phyloP scores from a whole-genome alignment of 352 stramenopile species.

The Phytophthora tubulina region DNA sequence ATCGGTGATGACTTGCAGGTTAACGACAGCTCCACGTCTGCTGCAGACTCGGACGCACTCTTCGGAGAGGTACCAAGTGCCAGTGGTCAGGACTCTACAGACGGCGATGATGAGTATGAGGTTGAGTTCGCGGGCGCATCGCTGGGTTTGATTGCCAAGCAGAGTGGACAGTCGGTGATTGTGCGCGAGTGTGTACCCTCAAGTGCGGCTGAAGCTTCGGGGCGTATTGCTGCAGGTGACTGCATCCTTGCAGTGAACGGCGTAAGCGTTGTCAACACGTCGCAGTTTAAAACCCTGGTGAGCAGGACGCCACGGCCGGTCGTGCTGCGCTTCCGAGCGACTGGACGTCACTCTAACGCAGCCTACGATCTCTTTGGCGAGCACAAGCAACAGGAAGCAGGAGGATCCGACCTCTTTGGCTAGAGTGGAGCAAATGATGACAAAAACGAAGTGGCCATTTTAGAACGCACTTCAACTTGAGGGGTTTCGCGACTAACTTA shows the following conservation, averaged over 20 bases:
- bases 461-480: constrained; percentile 21
- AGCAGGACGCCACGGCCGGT: constrained; percentile 62
- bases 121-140: constrained; percentile 66
- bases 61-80: constrained; percentile 38
- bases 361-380: constrained; percentile 84
- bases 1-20: constrained; percentile 81
- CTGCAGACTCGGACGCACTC: constrained; percentile 32
- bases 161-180: constrained; percentile 67
- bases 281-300: constrained; percentile 81
- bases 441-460: constrained; percentile 26
- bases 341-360: constrained; percentile 50
- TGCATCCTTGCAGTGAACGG: constrained; percentile 80
- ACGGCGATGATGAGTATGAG: constrained; percentile 71
- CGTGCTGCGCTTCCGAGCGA: constrained; percentile 73
- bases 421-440: constrained; percentile 11
- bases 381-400: constrained; percentile 14
- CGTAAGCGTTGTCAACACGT: constrained; percentile 66
- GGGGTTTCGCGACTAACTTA: constrained; percentile 23
- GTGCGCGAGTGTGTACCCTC: constrained; percentile 78
- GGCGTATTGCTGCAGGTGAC: constrained; percentile 69
- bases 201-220: constrained; percentile 59
- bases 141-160: constrained; percentile 78
- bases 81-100: constrained; percentile 2
- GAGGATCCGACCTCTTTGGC: constrained; percentile 38
- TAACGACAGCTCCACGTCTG: constrained; percentile 33